These are phyloP conservation scores for Mrakia gelida DNA, from an alignment of 768 basidiomycete genomes.

Conservation along the genomic window DNA sequence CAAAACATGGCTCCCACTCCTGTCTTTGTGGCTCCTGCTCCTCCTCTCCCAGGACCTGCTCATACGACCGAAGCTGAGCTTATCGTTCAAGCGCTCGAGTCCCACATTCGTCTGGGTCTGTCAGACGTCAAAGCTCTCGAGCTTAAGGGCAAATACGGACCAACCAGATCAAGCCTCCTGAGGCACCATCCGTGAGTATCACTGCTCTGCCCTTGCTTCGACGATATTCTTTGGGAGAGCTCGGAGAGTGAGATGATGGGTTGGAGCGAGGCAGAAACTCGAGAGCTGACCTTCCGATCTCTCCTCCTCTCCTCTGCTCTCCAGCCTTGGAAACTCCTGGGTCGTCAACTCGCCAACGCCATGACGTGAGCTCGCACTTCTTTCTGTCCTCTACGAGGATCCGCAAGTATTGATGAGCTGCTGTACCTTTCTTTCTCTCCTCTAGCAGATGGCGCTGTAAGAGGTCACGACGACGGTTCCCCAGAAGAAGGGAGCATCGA, in stretches of 20 bases:
- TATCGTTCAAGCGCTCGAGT: slow-evolving; percentile 44
- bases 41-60: slow-evolving; percentile 55
- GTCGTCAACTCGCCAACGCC: slow-evolving; percentile 47
- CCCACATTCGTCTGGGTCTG: slow-evolving; percentile 39
- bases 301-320: too few species aligned
- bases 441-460: not conserved
- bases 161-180: slow-evolving; percentile 44
- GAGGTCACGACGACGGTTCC: not conserved
- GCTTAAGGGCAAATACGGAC: slow-evolving; percentile 50
- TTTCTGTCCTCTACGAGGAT: too few species aligned
- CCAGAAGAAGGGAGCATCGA: not conserved
- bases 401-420: too few species aligned
- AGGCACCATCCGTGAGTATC: slow-evolving; percentile 34
- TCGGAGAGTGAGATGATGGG: too few species aligned
- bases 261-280: too few species aligned
- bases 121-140: slow-evolving; percentile 48
- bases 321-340: slow-evolving; percentile 34
- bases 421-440: slow-evolving; percentile 27
- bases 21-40: slow-evolving; percentile 36
- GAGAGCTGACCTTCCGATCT: too few species aligned
- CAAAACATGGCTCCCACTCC: slow-evolving; percentile 47
- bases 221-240: too few species aligned
- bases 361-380: slow-evolving; percentile 40
- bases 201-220: slow-evolving; percentile 34
- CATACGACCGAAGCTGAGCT: too few species aligned